These are phyloP conservation scores for Quillaja saponaria DNA, from an alignment of 306 rosid genomes.

Conservation along the genomic window DNA sequence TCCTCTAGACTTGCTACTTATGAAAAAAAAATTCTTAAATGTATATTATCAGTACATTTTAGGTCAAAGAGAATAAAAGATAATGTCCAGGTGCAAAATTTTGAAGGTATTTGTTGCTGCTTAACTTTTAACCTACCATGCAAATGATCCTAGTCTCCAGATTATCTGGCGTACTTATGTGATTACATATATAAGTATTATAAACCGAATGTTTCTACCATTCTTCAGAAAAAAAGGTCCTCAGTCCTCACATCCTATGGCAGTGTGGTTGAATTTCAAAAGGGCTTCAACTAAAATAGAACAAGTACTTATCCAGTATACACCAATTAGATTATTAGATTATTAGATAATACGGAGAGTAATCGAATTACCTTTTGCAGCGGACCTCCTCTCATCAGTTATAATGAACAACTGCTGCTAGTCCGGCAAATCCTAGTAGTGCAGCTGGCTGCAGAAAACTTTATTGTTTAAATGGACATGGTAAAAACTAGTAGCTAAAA, in stretches of 20 bases:
- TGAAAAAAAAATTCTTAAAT: not conserved
- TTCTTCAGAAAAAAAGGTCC: constrained; percentile 2
- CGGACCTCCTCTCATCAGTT: constrained; percentile 85
- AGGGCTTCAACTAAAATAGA: not conserved
- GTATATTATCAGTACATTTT: too few species aligned
- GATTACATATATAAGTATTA: not conserved
- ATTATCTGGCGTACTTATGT: constrained; percentile 8
- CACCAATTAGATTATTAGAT: too few species aligned
- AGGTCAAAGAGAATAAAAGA: not conserved
- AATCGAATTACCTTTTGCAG: constrained; percentile 62
- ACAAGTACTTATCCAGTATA: constrained; percentile 17
- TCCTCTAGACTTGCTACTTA: not conserved
- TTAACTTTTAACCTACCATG: not conserved
- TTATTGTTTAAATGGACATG: constrained; percentile 10
- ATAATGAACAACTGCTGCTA: constrained; percentile 61
- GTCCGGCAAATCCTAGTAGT: constrained; percentile 64
- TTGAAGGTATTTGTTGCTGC: not conserved
- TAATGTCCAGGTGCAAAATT: not conserved
- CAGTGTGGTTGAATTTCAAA: not conserved
- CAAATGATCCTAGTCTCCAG: constrained; percentile 4
- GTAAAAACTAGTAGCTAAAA: constrained; percentile 9
- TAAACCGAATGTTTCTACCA: not conserved
- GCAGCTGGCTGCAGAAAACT: constrained; percentile 62
- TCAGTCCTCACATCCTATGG: not conserved
- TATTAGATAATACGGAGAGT: not conserved